Conservation (phyloP, 108 stramenopile genomes). For the Craspedostauros australis region DNA sequence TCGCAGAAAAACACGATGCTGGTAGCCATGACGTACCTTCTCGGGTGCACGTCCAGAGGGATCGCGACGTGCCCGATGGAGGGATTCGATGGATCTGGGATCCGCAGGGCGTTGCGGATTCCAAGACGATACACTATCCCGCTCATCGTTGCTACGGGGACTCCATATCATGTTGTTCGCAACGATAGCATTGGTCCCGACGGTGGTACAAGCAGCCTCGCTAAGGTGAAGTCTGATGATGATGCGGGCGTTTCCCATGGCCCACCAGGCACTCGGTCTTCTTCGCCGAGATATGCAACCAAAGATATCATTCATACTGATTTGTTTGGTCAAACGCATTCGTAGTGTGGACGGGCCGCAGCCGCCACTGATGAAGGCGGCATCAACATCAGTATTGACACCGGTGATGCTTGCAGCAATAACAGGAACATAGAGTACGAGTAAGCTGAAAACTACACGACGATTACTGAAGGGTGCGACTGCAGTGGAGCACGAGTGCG, state of each 20-base stretch:
- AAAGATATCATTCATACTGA: slow-evolving; percentile 54
- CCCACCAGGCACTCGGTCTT: slow-evolving; percentile 2
- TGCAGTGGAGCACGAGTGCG: too few species aligned
- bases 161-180: slow-evolving; percentile 14
- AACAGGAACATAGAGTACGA: too few species aligned
- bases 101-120: slow-evolving; percentile 53
- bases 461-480: too few species aligned
- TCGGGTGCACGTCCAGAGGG: slow-evolving; percentile 73
- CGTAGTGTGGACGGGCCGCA: too few species aligned
- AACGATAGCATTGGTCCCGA: not conserved
- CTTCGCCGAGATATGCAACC: slow-evolving; percentile 40
- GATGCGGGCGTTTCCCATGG: slow-evolving; percentile 67
- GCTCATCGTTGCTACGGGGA: slow-evolving; percentile 64
- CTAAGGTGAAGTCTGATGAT: slow-evolving; percentile 19
- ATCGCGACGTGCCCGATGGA: slow-evolving; percentile 90
- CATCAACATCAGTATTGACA: too few species aligned
- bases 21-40: slow-evolving; percentile 83
- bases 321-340: too few species aligned
- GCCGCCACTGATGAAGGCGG: too few species aligned
- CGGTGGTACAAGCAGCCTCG: not conserved
- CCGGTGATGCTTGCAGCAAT: too few species aligned
- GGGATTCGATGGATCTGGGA: slow-evolving; percentile 59
- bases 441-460: too few species aligned
- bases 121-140: slow-evolving; percentile 62
- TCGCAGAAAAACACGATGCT: slow-evolving; percentile 87